phyloP scores from a whole-genome alignment of 345 rosid genomes.

The Hirschfeldia incana region DNA sequence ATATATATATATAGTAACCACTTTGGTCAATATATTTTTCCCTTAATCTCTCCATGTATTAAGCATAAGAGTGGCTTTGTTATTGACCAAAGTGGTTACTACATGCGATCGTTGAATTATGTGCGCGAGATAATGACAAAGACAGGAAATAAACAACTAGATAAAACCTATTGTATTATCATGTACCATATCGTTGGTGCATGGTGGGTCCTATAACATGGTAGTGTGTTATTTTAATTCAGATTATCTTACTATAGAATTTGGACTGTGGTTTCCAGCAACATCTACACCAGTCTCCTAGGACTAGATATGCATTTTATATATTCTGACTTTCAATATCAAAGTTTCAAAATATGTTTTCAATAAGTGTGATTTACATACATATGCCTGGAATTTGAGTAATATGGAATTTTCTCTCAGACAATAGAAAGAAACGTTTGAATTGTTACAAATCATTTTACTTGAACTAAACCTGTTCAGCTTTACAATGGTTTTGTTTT shows the following conservation, averaged over 20 bases:
- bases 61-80: slow-evolving; percentile 5
- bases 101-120: neutral
- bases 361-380: neutral
- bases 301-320: neutral
- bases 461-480: neutral
- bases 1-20: neutral
- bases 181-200: slow-evolving; percentile 33
- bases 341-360: neutral
- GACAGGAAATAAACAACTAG: neutral
- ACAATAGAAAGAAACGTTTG: neutral
- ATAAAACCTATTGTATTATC: slow-evolving; percentile 18
- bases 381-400: neutral
- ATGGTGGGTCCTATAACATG: slow-evolving; percentile 24
- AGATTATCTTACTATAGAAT: slow-evolving; percentile 4
- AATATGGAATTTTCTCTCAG: neutral
- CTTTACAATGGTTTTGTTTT: neutral
- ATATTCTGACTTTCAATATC: neutral
- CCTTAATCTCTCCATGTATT: slow-evolving; percentile 31
- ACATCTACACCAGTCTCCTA: slow-evolving; percentile 28
- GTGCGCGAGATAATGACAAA: slow-evolving; percentile 31
- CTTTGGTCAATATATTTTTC: neutral
- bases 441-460: neutral
- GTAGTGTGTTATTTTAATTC: slow-evolving; percentile 21
- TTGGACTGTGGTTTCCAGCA: slow-evolving; percentile 26
- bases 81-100: neutral